Conservation (phyloP, 1,139 yeast genomes). For the Fermentozyma sake region DNA sequence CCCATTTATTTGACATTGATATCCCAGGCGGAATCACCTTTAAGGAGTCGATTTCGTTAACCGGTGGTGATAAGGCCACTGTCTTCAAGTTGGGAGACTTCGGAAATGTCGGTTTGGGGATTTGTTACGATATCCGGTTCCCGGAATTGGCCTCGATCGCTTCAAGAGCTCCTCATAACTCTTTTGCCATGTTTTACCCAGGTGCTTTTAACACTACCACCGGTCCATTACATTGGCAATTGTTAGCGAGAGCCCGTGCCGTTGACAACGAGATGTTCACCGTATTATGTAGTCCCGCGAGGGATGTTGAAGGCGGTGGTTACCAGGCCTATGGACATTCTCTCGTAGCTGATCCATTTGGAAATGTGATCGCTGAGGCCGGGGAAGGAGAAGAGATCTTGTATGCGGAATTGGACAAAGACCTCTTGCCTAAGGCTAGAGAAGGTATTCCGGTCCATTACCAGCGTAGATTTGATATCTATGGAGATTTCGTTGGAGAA, state of each 20-base stretch:
- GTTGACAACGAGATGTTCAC: slow-evolving; percentile 85
- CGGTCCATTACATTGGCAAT: slow-evolving; percentile 92
- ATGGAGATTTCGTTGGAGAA: slow-evolving; percentile 57
- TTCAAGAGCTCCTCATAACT: slow-evolving; percentile 59
- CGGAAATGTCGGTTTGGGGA: slow-evolving; percentile 83
- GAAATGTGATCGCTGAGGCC: slow-evolving; percentile 77
- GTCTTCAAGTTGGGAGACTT: slow-evolving; percentile 62
- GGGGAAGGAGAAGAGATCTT: slow-evolving; percentile 80
- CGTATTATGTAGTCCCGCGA: slow-evolving; percentile 81
- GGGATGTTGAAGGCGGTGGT: slow-evolving; percentile 59
- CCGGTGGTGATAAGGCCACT: slow-evolving; percentile 79
- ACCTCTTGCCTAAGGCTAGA: slow-evolving; percentile 56
- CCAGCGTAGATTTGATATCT: slow-evolving; percentile 85
- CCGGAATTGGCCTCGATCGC: slow-evolving; percentile 86
- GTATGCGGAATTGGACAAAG: slow-evolving; percentile 74
- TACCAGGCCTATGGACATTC: slow-evolving; percentile 96
- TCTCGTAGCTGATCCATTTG: slow-evolving; percentile 79
- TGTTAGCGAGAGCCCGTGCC: slow-evolving; percentile 81
- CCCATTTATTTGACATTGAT: slow-evolving; percentile 85
- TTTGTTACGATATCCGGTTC: slow-evolving; percentile 89
- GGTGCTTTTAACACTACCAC: slow-evolving; percentile 96
- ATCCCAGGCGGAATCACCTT: slow-evolving; percentile 87
- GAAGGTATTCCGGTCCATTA: slow-evolving; percentile 69
- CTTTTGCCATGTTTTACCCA: slow-evolving; percentile 90
- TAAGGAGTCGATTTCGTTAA: slow-evolving; percentile 70